Conservation (phyloP, 306 rosid species). For the Bauhinia variegata region DNA sequence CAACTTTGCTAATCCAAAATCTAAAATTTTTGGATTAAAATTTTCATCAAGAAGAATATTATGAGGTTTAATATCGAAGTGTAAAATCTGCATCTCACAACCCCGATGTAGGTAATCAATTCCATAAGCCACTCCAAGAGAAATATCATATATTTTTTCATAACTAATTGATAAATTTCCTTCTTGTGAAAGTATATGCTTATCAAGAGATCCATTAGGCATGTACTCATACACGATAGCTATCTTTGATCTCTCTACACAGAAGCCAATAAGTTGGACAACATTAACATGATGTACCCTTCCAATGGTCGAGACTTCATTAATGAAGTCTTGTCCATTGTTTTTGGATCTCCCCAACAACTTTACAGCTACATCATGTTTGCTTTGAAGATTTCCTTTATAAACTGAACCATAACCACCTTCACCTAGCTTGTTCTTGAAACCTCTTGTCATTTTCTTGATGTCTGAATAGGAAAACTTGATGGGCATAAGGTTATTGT, state of each 20-base stretch:
- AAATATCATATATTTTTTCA: slow-evolving; percentile 7
- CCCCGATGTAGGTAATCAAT: slow-evolving; percentile 19
- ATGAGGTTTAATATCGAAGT: slow-evolving; percentile 24
- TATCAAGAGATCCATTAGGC: slow-evolving; percentile 26
- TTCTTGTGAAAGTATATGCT: not conserved
- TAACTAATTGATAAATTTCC: not conserved
- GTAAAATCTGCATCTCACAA: slow-evolving; percentile 24
- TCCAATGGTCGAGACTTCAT: slow-evolving; percentile 25
- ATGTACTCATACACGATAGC: slow-evolving; percentile 14
- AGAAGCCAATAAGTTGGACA: slow-evolving; percentile 17
- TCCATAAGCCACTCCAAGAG: slow-evolving; percentile 17
- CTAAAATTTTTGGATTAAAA: slow-evolving; percentile 6
- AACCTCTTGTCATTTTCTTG: slow-evolving; percentile 15
- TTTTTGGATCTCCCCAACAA: slow-evolving; percentile 8
- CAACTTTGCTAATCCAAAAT: slow-evolving; percentile 17
- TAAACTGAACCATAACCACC: slow-evolving; percentile 24
- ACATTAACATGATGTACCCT: slow-evolving; percentile 7
- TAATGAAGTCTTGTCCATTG: slow-evolving; percentile 25
- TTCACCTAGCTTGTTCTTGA: slow-evolving; percentile 31
- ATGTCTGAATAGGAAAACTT: slow-evolving; percentile 16
- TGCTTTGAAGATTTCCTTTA: slow-evolving; percentile 22
- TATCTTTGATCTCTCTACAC: slow-evolving; percentile 3
- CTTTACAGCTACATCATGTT: slow-evolving; percentile 21
- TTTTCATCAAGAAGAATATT: slow-evolving; percentile 10
- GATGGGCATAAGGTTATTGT: slow-evolving; percentile 8